Evolutionary conservation across 345 rosid genomes (phyloP).

Genomic region (Populus davidiana): DNA sequence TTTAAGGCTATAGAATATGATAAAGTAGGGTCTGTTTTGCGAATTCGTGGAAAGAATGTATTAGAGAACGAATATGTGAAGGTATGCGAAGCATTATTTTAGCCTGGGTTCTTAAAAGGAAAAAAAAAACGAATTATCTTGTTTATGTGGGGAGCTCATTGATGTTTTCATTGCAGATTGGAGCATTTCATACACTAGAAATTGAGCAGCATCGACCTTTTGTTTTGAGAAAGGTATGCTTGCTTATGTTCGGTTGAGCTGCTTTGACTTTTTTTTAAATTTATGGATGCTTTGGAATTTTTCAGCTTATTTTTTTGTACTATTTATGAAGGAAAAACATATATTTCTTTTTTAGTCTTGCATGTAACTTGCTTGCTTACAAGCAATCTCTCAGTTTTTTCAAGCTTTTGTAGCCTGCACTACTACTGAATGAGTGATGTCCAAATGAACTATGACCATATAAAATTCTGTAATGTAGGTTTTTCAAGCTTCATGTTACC

Average conservation of each 20-base stretch:
- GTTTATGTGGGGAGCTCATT: background rate
- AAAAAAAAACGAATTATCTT: background rate
- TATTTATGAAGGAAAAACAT: too few species aligned
- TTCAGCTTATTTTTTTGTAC: too few species aligned
- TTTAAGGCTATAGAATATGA: constrained; percentile 75
- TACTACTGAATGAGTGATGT: too few species aligned
- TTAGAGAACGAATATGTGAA: constrained; percentile 85
- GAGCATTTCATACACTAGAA: constrained; percentile 89
- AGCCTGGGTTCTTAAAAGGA: background rate
- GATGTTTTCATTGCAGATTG: constrained; percentile 52
- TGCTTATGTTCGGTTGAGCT: background rate
- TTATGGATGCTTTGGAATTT: too few species aligned
- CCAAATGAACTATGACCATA: too few species aligned
- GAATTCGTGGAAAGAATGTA: constrained; percentile 84
- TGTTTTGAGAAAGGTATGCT: constrained; percentile 76
- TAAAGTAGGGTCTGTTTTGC: constrained; percentile 68
- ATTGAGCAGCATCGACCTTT: constrained; percentile 79
- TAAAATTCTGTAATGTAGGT: too few species aligned
- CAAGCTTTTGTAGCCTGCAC: background rate
- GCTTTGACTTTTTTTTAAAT: too few species aligned
- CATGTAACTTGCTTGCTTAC: too few species aligned
- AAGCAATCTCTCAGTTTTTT: background rate
- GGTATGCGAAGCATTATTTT: constrained; percentile 34
- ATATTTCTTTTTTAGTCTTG: too few species aligned
- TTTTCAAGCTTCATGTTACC: too few species aligned